These are phyloP conservation scores for Hypoxylon intermedium DNA, from an alignment of 495 filamentous ascomycete genomes.

Conservation along the genomic window DNA sequence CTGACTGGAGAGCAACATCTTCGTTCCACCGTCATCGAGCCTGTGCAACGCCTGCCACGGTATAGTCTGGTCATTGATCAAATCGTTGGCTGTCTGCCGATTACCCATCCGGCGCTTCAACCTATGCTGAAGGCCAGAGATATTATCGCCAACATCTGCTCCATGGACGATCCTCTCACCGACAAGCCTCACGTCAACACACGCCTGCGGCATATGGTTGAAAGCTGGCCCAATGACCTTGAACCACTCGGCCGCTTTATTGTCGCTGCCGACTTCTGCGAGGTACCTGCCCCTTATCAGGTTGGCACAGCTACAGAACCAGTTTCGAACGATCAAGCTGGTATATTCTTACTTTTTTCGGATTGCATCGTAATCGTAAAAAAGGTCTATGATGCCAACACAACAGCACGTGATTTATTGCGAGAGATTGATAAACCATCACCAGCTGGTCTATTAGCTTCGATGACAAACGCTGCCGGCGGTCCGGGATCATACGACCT, in stretches of 20 bases:
- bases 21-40: constrained; percentile 93
- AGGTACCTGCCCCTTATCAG: constrained; percentile 76
- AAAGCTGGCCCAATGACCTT: constrained; percentile 78
- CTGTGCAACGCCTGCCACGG: constrained; percentile 90
- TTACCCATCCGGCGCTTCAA: constrained; percentile 81
- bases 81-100: constrained; percentile 82
- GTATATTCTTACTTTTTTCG: constrained; percentile 83
- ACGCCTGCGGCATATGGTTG: constrained; percentile 75
- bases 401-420: constrained; percentile 78
- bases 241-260: constrained; percentile 81
- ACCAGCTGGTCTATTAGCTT: constrained; percentile 61
- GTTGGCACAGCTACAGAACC: constrained; percentile 40
- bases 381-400: constrained; percentile 64
- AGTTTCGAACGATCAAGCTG: constrained; percentile 52
- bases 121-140: constrained; percentile 84
- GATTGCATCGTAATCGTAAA: constrained; percentile 79
- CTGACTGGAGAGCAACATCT: constrained; percentile 89
- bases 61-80: constrained; percentile 97
- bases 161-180: constrained; percentile 72
- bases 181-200: constrained; percentile 74
- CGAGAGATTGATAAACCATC: constrained; percentile 82
- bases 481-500: constrained; percentile 66
- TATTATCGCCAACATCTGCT: constrained; percentile 93
- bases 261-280: constrained; percentile 80
- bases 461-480: constrained; percentile 62